Conservation (phyloP, 768 basidiomycete species). For the Boletus eberwhitei region DNA sequence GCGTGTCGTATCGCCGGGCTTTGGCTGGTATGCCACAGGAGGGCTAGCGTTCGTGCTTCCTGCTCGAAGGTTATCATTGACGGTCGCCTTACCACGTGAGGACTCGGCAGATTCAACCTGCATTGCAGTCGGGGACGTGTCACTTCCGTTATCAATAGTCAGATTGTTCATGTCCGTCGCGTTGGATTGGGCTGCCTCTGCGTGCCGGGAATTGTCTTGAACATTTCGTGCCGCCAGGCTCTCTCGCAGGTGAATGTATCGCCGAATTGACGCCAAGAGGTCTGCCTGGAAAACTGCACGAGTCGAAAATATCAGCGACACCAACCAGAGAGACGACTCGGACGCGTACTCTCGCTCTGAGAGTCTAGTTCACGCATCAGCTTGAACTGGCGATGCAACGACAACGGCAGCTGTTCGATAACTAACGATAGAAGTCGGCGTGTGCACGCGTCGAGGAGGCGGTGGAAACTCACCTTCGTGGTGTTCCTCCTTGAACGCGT, state of each 20-base stretch:
- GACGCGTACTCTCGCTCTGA: slow-evolving; percentile 50
- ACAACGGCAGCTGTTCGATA: slow-evolving; percentile 74
- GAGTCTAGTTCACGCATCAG: slow-evolving; percentile 73
- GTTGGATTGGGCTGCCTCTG: not conserved
- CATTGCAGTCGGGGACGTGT: not conserved
- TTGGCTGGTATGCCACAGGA: slow-evolving; percentile 8
- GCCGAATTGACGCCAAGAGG: slow-evolving; percentile 43
- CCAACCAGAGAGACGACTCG: not conserved
- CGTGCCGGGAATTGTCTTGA: not conserved
- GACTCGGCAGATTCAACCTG: slow-evolving; percentile 7
- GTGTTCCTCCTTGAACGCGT: slow-evolving; percentile 73
- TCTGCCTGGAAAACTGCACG: slow-evolving; percentile 38
- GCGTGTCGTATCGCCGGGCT: slow-evolving; percentile 39
- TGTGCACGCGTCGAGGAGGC: not conserved
- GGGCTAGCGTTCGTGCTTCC: not conserved
- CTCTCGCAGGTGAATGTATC: slow-evolving; percentile 44
- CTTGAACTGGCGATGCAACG: slow-evolving; percentile 65
- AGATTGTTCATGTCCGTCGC: not conserved
- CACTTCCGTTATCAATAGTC: not conserved
- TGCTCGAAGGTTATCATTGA: not conserved
- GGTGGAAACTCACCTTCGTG: slow-evolving; percentile 56
- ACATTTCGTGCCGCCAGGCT: slow-evolving; percentile 17
- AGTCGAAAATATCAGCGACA: slow-evolving; percentile 1
- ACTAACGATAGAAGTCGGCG: slow-evolving; percentile 38
- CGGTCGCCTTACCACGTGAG: not conserved